Base-by-base conservation (phyloP, 306 rosid genomes). In the Pueraria montana region DNA sequence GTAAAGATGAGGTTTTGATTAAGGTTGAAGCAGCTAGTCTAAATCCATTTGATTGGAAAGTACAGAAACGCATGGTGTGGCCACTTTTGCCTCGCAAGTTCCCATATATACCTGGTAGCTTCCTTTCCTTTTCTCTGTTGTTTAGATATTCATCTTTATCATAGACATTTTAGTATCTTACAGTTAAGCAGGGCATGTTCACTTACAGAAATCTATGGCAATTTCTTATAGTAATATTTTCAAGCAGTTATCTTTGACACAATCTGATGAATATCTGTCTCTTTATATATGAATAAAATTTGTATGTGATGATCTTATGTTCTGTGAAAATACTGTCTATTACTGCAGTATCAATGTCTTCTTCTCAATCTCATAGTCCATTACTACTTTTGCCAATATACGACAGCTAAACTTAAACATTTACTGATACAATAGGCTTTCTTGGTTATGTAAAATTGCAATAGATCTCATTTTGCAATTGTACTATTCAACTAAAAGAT, bases 21-120 rank as follows among this genome's bases (percentile, higher is more conserved):
- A 95, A 91, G 86, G 8, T 91, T 79, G 97, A 95, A 88, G 98
- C 95, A 49, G 88, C 87, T 62, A 82, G 91, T 78, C 55, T 95
- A 26, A 93, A 95, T 79, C 97, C 97, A 27, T 65, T 89, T 77
- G 97, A 93, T 85, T 93, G 95, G 93, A 91, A 87, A 87, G 80
- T 95, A 72, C 97, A 95, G 82, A 95, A 87, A 78, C 91, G 97
- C 69, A 52, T 82, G 80, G 0, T 85, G 50, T 42, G 97, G 75
- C 97, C 94, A 8, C 1, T 95, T 80, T 63, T 87, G 6, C 98
- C 98, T 48, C 77, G 55, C 56, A 90, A 82, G 52, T 93, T 95
- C 77, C 97, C 98, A 65, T 69, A 84, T 43, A 89, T 89, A 72
- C 98, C 97, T 2, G 86, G 97, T 91, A 91, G 38, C 23, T 74